Conservation (phyloP, 2,329 filamentous ascomycete species). For the Sporothrix mexicana region DNA sequence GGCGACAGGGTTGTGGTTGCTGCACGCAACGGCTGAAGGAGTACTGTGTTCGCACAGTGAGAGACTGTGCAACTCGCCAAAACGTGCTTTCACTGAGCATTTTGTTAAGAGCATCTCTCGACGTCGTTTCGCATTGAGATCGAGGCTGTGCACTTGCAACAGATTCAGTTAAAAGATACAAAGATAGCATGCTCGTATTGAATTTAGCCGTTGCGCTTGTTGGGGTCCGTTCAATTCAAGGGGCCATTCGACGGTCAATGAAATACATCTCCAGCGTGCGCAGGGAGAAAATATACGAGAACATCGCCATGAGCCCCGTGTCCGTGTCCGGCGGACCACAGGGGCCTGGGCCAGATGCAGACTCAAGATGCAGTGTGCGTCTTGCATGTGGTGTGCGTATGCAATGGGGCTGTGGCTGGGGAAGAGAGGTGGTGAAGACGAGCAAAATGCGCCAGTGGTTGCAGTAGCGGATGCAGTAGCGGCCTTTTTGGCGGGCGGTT, state of each 20-base stretch:
- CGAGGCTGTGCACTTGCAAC: constrained; percentile 13
- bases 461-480: constrained; percentile 16
- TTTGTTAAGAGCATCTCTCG: too few relatives aligned
- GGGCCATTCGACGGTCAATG: not conserved
- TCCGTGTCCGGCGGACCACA: constrained; percentile 4
- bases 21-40: constrained; percentile 21
- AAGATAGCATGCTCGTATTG: not conserved
- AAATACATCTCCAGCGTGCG: not conserved
- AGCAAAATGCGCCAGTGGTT: not conserved
- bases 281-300: not conserved
- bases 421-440: too few relatives aligned
- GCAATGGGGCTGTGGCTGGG: not conserved
- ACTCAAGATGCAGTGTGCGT: not conserved
- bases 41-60: not conserved
- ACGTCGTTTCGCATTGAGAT: constrained; percentile 9
- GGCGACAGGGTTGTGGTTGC: constrained; percentile 20
- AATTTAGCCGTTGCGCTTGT: constrained; percentile 13
- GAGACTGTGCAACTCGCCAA: not conserved
- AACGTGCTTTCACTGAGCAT: too few relatives aligned
- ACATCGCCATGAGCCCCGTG: not conserved
- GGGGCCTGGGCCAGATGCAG: not conserved
- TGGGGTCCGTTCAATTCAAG: not conserved
- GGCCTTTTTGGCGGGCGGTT: not conserved
- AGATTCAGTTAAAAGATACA: not conserved
- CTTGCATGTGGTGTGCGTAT: not conserved